These are phyloP conservation scores for Xylaria venustula DNA, from an alignment of 495 filamentous ascomycete species.

Conservation along the genomic window DNA sequence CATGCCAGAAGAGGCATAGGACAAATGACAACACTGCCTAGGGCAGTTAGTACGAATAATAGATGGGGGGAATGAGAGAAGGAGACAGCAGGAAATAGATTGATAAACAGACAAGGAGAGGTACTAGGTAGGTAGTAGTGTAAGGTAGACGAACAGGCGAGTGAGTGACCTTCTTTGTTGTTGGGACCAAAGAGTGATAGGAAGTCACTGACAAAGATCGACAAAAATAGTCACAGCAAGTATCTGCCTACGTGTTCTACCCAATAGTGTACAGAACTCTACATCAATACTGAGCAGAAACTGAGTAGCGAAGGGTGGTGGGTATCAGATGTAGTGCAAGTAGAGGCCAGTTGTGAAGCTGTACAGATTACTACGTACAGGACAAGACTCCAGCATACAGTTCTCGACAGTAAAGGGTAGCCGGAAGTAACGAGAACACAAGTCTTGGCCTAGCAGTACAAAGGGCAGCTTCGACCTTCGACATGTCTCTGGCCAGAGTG, in stretches of 20 bases:
- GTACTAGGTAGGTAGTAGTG: not conserved
- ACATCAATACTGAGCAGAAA: no score
- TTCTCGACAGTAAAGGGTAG: not conserved
- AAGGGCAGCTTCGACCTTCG: not conserved
- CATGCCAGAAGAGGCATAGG: constrained; percentile 10
- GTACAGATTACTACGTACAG: not conserved
- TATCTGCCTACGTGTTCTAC: no score
- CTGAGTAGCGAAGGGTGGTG: no score
- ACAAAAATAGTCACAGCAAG: constrained; percentile 22
- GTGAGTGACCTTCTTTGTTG: constrained; percentile 3
- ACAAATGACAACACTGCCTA: not conserved
- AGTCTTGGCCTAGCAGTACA: not conserved
- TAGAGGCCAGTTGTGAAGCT: not conserved
- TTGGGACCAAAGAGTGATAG: not conserved
- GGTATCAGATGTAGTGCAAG: no score
- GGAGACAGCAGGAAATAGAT: not conserved
- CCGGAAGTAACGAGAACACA: not conserved
- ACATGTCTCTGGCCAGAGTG: no score
- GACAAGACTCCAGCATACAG: no score
- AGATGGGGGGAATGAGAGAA: no score
- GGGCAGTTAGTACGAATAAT: not conserved
- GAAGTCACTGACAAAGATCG: constrained; percentile 17
- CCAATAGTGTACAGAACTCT: no score
- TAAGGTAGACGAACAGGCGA: not conserved
- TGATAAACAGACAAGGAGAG: constrained; percentile 10